phyloP scores from a whole-genome alignment of 1,284 basidiomycete species.

The Puccinia horiana region DNA sequence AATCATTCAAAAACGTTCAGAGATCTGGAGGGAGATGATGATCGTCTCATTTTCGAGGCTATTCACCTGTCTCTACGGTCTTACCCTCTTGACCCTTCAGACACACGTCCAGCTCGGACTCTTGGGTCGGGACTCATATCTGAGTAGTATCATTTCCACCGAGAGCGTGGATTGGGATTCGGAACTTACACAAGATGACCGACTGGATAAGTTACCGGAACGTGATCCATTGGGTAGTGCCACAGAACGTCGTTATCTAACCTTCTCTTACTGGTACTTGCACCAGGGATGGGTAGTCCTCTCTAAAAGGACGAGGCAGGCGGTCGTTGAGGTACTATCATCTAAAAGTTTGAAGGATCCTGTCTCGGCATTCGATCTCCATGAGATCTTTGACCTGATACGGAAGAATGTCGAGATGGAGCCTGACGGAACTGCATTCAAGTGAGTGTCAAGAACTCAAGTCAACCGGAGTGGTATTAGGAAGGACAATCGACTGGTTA shows the following conservation, averaged over 20 bases:
- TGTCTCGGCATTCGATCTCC: constrained; percentile 69
- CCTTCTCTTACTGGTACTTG: constrained; percentile 81
- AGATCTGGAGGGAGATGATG: constrained; percentile 44
- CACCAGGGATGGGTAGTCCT: constrained; percentile 76
- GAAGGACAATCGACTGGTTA: neutral
- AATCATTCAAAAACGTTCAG: constrained; percentile 12
- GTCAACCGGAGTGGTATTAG: neutral
- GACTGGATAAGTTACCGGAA: constrained; percentile 39
- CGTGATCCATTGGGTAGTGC: constrained; percentile 58
- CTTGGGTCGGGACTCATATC: constrained; percentile 77
- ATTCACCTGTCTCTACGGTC: constrained; percentile 78
- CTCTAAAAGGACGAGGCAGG: constrained; percentile 71
- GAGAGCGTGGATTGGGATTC: neutral
- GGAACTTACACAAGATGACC: neutral
- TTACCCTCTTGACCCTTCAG: constrained; percentile 75
- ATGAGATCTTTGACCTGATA: constrained; percentile 69
- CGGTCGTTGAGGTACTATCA: constrained; percentile 69
- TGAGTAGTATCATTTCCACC: constrained; percentile 65
- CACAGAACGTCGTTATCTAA: constrained; percentile 75
- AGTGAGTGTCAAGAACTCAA: neutral
- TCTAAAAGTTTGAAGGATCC: constrained; percentile 78
- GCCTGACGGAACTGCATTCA: constrained; percentile 40
- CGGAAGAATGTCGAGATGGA: constrained; percentile 69
- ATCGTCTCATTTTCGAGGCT: constrained; percentile 73
- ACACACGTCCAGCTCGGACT: constrained; percentile 79